Conservation (phyloP, 2,329 filamentous ascomycete genomes). For the Phyllosticta citriasiana region DNA sequence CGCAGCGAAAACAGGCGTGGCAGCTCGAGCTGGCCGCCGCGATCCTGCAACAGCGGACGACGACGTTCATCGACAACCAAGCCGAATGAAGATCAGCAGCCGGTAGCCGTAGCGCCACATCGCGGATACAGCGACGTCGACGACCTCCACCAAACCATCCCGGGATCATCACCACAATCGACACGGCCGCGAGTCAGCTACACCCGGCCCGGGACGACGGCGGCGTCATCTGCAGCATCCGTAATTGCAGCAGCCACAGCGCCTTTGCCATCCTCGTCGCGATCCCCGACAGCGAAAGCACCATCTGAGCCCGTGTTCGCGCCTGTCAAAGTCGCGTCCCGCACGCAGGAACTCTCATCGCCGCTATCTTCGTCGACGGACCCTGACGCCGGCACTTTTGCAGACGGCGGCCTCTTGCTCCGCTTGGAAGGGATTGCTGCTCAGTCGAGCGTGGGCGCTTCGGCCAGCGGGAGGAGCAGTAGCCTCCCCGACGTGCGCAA, state of each 20-base stretch:
- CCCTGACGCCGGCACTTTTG: not conserved
- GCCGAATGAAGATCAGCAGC: conserved; percentile 6
- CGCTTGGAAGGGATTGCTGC: not conserved
- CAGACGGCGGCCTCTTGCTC: not conserved
- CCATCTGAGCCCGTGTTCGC: not conserved
- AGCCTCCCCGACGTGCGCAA: not conserved
- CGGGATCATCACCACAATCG: not conserved
- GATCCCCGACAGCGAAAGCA: not conserved
- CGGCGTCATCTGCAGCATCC: not conserved
- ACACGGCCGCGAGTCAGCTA: not conserved
- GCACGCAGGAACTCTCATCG: not conserved
- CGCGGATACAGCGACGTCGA: not conserved
- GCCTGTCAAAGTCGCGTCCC: not conserved
- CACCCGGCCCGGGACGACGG: not conserved
- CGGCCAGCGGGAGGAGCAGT: not conserved
- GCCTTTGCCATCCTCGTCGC: not conserved
- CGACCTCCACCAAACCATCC: not conserved
- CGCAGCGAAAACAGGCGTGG: not conserved
- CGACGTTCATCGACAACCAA: conserved; percentile 8
- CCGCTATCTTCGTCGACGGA: not conserved
- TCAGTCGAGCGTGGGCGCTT: not conserved
- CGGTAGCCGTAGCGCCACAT: not conserved
- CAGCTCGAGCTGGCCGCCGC: not conserved
- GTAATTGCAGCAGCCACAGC: not conserved
- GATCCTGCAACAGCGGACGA: not conserved